Conservation (phyloP, 768 basidiomycete species). For the Podaxis sp. region DNA sequence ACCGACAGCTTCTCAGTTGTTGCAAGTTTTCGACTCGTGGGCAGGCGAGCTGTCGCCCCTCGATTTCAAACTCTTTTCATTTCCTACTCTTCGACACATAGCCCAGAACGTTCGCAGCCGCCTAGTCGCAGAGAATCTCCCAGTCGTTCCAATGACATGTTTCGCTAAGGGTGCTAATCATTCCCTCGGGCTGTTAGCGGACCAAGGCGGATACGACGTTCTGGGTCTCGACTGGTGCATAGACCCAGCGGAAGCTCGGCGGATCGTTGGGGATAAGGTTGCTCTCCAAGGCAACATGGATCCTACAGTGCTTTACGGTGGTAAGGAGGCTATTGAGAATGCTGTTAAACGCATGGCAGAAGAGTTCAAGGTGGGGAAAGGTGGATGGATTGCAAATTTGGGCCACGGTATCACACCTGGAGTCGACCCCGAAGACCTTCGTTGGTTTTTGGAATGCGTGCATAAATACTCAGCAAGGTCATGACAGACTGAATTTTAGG, state of each 20-base stretch:
- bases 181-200: constrained; percentile 55
- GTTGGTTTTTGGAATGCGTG: constrained; percentile 88
- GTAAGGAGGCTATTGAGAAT: constrained; percentile 77
- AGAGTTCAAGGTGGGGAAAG: constrained; percentile 61
- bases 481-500: neutral
- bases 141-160: constrained; percentile 75
- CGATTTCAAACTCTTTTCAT: constrained; percentile 81
- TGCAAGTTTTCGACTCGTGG: constrained; percentile 98
- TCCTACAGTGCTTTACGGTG: constrained; percentile 82
- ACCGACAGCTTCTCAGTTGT: constrained; percentile 45
- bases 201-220: constrained; percentile 74
- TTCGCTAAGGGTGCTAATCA: constrained; percentile 95
- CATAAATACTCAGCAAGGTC: constrained; percentile 65
- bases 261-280: constrained; percentile 54
- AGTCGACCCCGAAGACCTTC: constrained; percentile 90
- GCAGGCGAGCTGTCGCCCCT: constrained; percentile 88
- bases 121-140: constrained; percentile 49
- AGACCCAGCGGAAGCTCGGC: constrained; percentile 68
- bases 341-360: constrained; percentile 81
- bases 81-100: constrained; percentile 75
- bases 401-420: constrained; percentile 97
- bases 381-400: constrained; percentile 95
- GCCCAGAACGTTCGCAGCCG: constrained; percentile 58
- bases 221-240: constrained; percentile 92
- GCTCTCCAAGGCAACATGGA: constrained; percentile 93